phyloP scores from a whole-genome alignment of 2,329 filamentous ascomycete species.

The Pestalotiopsis sp. region DNA sequence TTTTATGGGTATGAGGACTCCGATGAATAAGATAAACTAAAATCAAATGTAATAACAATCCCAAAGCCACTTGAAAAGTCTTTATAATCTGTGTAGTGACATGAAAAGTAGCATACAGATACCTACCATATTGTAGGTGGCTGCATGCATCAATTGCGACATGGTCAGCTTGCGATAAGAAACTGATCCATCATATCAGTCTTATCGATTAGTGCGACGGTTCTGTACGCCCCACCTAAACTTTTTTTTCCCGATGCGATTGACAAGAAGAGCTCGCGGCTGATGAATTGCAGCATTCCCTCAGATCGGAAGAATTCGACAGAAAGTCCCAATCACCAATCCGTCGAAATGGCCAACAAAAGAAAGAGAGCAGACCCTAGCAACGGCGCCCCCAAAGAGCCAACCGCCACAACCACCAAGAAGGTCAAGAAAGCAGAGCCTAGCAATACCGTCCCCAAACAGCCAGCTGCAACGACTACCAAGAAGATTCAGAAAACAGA shows the following conservation, averaged over 20 bases:
- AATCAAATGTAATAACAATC: neutral
- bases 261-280: neutral
- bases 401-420: slow-evolving; percentile 20
- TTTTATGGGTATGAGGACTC: neutral
- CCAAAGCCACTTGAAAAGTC: neutral
- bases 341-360: slow-evolving; percentile 32
- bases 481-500: slow-evolving; percentile 30
- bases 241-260: neutral
- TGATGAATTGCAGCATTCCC: neutral
- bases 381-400: slow-evolving; percentile 25
- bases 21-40: neutral
- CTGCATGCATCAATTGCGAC: too few species aligned
- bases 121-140: too few species aligned
- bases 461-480: slow-evolving; percentile 17
- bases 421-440: slow-evolving; percentile 34
- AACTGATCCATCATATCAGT: neutral
- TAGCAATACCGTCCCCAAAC: slow-evolving; percentile 24
- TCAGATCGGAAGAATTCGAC: too few species aligned
- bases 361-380: slow-evolving; percentile 47
- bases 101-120: too few species aligned
- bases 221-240: slow-evolving; percentile 3
- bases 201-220: neutral
- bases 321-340: neutral
- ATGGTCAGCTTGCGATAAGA: neutral
- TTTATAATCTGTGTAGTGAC: neutral